Evolutionary conservation across 1,139 yeast species (phyloP).

Genomic region (Yamadazyma oceani): DNA sequence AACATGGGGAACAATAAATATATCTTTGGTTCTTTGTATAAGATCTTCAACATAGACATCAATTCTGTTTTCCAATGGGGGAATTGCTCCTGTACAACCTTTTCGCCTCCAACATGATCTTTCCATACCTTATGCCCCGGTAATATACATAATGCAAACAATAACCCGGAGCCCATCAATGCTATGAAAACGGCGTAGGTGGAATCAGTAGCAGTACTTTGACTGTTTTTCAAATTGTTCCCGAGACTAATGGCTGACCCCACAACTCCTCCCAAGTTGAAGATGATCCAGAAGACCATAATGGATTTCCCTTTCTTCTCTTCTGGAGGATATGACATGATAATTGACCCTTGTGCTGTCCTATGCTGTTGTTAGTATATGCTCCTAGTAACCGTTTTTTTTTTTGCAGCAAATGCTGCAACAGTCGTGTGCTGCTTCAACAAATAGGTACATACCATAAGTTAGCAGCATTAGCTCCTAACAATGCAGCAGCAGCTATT

Average conservation of each 20-base stretch:
- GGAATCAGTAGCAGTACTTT: conserved; percentile 47
- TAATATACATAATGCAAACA: conserved; percentile 43
- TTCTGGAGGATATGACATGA: conserved; percentile 62
- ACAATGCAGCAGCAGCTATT: conserved; percentile 58
- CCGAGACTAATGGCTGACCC: conserved; percentile 60
- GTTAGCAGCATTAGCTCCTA: conserved; percentile 58
- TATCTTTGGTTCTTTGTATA: conserved; percentile 48
- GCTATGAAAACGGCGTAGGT: conserved; percentile 60
- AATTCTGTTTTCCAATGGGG: conserved; percentile 52
- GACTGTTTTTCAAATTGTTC: conserved; percentile 41
- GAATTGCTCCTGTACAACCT: conserved; percentile 43
- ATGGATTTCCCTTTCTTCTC: conserved; percentile 54
- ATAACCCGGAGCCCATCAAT: conserved; percentile 17
- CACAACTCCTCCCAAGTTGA: conserved; percentile 64
- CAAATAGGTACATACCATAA: conserved; percentile 19
- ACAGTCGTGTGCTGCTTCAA: neutral
- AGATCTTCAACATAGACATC: conserved; percentile 37
- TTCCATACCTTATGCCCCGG: conserved; percentile 53
- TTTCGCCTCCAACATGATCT: conserved; percentile 45
- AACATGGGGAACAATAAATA: conserved; percentile 58
- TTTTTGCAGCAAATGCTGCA: too few species aligned
- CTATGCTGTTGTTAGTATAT: neutral
- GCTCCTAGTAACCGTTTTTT: too few species aligned
- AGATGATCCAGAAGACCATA: conserved; percentile 61
- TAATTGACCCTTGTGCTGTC: conserved; percentile 54